Percentiles rank a stretch among this genome's conserved stretches.
Conservation (phyloP, 352 stramenopile species). For the Phytopythium mirpurense region DNA sequence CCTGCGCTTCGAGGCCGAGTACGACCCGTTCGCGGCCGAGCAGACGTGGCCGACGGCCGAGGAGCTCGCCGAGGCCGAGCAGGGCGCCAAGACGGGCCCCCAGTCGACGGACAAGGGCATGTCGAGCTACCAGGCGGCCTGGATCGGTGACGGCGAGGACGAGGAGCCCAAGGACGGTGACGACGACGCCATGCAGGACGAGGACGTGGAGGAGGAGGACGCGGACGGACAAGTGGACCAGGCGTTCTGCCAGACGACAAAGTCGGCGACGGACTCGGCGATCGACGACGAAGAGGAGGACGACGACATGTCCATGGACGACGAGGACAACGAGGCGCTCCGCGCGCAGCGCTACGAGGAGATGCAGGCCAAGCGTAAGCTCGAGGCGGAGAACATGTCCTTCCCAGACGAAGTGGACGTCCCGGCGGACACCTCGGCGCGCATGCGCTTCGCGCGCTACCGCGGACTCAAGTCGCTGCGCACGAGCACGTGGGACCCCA, state of each 20-base stretch:
- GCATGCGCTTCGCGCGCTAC: constrained; percentile 88
- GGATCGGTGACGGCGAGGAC: constrained; percentile 77
- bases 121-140: constrained; percentile 94
- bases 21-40: constrained; percentile 94
- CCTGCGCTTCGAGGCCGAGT: constrained; percentile 83
- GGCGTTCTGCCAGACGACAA: constrained; percentile 67
- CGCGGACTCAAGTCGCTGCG: constrained; percentile 96
- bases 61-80: constrained; percentile 88
- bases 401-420: constrained; percentile 96
- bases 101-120: constrained; percentile 49
- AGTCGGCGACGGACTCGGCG: constrained; percentile 25
- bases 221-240: constrained; percentile 68
- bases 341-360: constrained; percentile 29
- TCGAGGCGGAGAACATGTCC: constrained; percentile 89
- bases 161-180: constrained; percentile 36
- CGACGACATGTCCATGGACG: constrained; percentile 76
- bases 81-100: constrained; percentile 57
- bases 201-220: constrained; percentile 36
- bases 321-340: constrained; percentile 60
- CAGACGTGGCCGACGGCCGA: constrained; percentile 97
- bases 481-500: constrained; percentile 96
- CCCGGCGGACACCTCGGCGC: constrained; percentile 48
- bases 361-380: constrained; percentile 79
- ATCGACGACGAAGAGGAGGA: constrained; percentile 37
- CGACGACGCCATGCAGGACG: constrained; percentile 57